Evolutionary conservation across 2,329 filamentous ascomycete genomes (phyloP).

Genomic region (Fusarium sp.): DNA sequence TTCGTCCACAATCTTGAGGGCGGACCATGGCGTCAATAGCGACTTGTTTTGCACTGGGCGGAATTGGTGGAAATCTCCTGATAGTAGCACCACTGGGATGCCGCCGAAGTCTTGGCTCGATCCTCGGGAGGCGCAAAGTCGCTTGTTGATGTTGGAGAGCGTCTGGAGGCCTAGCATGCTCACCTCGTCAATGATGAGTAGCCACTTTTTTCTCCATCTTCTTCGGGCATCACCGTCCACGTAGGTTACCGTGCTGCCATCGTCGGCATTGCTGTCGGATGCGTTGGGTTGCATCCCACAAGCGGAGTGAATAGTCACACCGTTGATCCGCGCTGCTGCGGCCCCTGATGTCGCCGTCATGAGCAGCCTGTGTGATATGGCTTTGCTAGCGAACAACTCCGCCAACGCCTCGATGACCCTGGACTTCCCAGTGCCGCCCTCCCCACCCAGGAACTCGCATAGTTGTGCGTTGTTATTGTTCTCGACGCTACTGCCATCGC

Average conservation of each 20-base stretch:
- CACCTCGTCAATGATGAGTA: constrained; percentile 1
- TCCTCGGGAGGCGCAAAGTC: background rate
- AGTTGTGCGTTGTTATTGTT: background rate
- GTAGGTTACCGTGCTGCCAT: constrained; percentile 12
- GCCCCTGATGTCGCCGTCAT: constrained; percentile 5
- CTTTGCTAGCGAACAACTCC: constrained; percentile 6
- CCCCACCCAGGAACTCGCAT: background rate
- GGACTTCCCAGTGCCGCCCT: constrained; percentile 7
- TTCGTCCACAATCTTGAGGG: background rate
- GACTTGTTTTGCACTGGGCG: background rate
- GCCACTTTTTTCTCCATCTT: background rate
- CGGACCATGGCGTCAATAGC: background rate
- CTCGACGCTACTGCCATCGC: background rate
- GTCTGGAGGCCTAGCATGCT: constrained; percentile 1
- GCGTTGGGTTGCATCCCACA: constrained; percentile 11
- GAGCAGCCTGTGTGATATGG: constrained; percentile 4
- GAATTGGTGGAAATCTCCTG: background rate
- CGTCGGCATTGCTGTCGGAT: constrained; percentile 1
- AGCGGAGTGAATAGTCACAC: constrained; percentile 11
- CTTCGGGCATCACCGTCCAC: background rate
- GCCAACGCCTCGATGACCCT: constrained; percentile 9
- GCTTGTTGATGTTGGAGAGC: background rate
- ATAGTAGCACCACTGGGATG: background rate
- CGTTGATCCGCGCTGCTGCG: constrained; percentile 4
- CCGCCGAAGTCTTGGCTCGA: background rate